Evolutionary conservation across 2,329 filamentous ascomycete genomes (phyloP).

Genomic region (Beauveria sp.): DNA sequence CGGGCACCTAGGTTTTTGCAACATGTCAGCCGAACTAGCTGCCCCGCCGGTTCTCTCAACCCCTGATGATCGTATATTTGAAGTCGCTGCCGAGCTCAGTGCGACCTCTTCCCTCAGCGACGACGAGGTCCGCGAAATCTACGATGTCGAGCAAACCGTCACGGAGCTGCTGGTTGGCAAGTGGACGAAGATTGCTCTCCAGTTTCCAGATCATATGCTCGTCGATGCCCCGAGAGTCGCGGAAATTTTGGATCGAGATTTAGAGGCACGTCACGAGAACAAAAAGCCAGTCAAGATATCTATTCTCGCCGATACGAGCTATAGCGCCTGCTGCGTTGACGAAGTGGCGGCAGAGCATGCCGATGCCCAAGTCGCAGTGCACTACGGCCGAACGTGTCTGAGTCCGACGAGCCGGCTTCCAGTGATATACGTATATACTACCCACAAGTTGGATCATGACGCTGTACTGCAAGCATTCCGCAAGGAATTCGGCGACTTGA

Average conservation of each 20-base stretch:
- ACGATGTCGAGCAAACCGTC: constrained; percentile 78
- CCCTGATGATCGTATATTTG: constrained; percentile 51
- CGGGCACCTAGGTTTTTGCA: constrained; percentile 1
- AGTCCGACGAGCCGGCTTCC: constrained; percentile 83
- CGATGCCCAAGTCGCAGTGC: constrained; percentile 81
- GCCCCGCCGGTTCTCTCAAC: constrained; percentile 56
- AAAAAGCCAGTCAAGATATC: constrained; percentile 47
- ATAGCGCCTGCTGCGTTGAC: constrained; percentile 94
- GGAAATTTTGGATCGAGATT: constrained; percentile 36
- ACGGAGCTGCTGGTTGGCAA: constrained; percentile 62
- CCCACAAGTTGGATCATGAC: constrained; percentile 57
- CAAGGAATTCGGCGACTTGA: constrained; percentile 57
- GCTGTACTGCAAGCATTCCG: constrained; percentile 53
- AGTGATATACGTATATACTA: constrained; percentile 86
- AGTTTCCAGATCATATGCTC: constrained; percentile 93
- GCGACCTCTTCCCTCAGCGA: constrained; percentile 37
- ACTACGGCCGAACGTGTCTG: constrained; percentile 88
- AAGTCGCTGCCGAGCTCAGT: constrained; percentile 34
- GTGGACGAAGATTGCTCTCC: constrained; percentile 77
- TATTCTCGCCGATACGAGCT: constrained; percentile 91
- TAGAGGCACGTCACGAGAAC: constrained; percentile 15
- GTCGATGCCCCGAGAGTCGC: constrained; percentile 76
- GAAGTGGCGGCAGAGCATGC: constrained; percentile 94
- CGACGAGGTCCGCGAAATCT: constrained; percentile 65
- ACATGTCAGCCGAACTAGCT: constrained; percentile 41